A percentile compares a stretch with the other conserved stretches of the same genome.
Evolutionary conservation across 1,284 basidiomycete genomes (phyloP).

Genomic region (Trichosporon asahii): DNA sequence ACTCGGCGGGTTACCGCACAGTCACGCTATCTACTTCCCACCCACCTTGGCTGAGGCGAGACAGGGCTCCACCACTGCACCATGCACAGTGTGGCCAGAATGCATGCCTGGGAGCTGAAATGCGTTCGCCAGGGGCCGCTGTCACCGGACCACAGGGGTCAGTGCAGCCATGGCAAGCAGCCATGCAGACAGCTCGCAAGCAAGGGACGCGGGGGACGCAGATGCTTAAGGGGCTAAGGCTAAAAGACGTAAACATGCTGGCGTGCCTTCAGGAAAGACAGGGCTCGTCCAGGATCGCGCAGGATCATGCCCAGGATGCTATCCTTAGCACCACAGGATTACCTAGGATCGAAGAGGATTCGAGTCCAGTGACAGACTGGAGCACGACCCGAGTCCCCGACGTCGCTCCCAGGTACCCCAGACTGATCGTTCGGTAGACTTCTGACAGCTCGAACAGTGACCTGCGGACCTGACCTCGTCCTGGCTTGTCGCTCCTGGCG

Average conservation of each 20-base stretch:
- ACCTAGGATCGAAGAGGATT: not conserved
- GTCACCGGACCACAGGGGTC: slow-evolving; percentile 5
- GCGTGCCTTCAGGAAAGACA: not conserved
- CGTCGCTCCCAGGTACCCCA: not conserved
- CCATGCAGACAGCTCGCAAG: not conserved
- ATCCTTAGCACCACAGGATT: not conserved
- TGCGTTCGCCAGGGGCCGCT: slow-evolving; percentile 3
- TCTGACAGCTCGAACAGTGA: slow-evolving; percentile 1
- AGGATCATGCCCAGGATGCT: not conserved
- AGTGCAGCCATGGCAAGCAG: not conserved
- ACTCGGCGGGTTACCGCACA: not conserved
- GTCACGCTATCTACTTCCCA: not conserved
- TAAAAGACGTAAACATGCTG: slow-evolving; percentile 9
- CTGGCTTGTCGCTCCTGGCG: not conserved
- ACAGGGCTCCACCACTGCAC: not conserved
- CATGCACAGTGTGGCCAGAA: not conserved
- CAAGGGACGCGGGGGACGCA: not conserved
- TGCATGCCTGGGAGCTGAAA: not conserved
- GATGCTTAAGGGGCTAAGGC: not conserved
- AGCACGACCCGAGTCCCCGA: not conserved
- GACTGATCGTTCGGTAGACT: slow-evolving; percentile 1
- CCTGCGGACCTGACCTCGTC: not conserved
- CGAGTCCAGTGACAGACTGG: not conserved
- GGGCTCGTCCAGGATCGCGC: not conserved
- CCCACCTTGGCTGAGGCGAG: not conserved